Percentiles rank a stretch among this genome's conserved stretches.
phyloP scores from a whole-genome alignment of 352 stramenopile species.

The Phytophthora sp. region DNA sequence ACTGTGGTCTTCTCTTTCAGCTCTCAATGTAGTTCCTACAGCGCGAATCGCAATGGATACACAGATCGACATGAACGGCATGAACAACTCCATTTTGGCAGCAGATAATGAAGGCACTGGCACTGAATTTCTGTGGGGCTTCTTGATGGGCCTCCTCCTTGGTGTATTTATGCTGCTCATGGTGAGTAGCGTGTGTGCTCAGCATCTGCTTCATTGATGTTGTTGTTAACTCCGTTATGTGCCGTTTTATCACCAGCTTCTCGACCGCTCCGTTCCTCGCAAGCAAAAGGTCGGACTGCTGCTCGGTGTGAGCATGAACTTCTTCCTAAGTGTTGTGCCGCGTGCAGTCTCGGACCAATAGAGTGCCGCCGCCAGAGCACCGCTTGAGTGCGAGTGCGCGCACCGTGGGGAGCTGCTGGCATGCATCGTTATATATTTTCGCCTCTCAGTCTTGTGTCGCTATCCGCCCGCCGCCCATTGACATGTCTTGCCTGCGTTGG shows the following conservation, averaged over 20 bases:
- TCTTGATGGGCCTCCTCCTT: constrained; percentile 87
- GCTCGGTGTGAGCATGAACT: constrained; percentile 89
- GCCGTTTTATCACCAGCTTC: constrained; percentile 60
- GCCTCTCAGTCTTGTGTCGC: constrained; percentile 11
- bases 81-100: constrained; percentile 84
- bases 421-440: constrained; percentile 37
- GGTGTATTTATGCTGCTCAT: constrained; percentile 92
- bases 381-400: not conserved
- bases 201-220: not conserved
- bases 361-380: constrained; percentile 12
- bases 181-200: constrained; percentile 40
- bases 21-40: constrained; percentile 79
- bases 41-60: constrained; percentile 76
- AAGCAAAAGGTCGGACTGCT: constrained; percentile 89
- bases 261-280: constrained; percentile 84
- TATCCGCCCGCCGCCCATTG: not conserved
- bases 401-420: constrained; percentile 10
- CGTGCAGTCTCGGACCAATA: constrained; percentile 76
- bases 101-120: constrained; percentile 89
- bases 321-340: constrained; percentile 89
- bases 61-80: constrained; percentile 86
- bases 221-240: no score
- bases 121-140: constrained; percentile 89
- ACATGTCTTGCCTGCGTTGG: not conserved
- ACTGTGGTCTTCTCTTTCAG: constrained; percentile 33